A percentile compares a stretch with the other conserved stretches of the same genome.
phyloP scores from a whole-genome alignment of 2,329 filamentous ascomycete genomes.

The Fusarium bulbicola region DNA sequence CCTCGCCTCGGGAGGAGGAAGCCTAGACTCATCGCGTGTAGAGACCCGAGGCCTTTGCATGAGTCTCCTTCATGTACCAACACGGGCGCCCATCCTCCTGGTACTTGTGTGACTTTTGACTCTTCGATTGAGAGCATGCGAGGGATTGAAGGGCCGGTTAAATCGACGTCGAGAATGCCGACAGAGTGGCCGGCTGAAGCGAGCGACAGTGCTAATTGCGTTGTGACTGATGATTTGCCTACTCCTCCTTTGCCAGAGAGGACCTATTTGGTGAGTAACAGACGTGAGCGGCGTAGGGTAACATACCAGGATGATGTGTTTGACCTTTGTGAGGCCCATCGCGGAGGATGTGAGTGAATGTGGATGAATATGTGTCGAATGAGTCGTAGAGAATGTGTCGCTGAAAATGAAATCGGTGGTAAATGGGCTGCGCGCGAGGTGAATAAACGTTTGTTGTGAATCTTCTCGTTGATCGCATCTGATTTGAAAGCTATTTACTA shows the following conservation, averaged over 20 bases:
- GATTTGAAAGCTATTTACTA: slow-evolving; percentile 46
- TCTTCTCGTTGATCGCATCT: background rate
- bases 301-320: slow-evolving; percentile 78
- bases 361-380: background rate
- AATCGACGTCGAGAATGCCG: slow-evolving; percentile 93
- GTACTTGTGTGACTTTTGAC: slow-evolving; percentile 89
- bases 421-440: background rate
- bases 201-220: slow-evolving; percentile 91
- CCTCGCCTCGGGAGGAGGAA: slow-evolving; percentile 85
- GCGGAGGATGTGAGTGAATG: background rate
- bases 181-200: slow-evolving; percentile 87
- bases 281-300: background rate
- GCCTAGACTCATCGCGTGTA: slow-evolving; percentile 90
- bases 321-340: slow-evolving; percentile 65
- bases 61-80: slow-evolving; percentile 74
- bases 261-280: slow-evolving; percentile 56
- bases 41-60: slow-evolving; percentile 64
- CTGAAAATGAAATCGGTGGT: fast-evolving
- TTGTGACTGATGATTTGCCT: slow-evolving; percentile 97
- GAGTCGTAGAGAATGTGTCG: background rate
- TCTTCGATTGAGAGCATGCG: slow-evolving; percentile 91
- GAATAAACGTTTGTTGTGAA: background rate
- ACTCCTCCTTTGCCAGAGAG: slow-evolving; percentile 98
- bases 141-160: slow-evolving; percentile 96
- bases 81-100: slow-evolving; percentile 92